phyloP scores from a whole-genome alignment of 2,329 filamentous ascomycete genomes.

The Aspergillus fijiensis region DNA sequence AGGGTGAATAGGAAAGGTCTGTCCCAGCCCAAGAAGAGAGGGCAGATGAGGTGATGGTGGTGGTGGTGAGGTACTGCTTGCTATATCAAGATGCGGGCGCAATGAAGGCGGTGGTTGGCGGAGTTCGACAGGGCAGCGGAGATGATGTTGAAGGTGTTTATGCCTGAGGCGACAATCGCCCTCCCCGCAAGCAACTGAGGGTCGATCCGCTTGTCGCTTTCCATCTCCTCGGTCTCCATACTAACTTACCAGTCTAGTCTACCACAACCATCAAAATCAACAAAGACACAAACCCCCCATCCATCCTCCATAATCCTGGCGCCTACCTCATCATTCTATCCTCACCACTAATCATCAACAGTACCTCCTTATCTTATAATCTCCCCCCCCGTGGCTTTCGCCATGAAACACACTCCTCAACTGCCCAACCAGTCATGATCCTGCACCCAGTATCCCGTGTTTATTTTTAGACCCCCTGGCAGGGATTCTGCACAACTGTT shows the following conservation, averaged over 20 bases:
- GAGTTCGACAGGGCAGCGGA: no score
- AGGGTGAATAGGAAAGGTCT: not conserved
- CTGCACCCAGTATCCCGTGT: not conserved
- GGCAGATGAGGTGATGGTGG: not conserved
- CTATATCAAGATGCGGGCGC: no score
- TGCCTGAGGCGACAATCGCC: not conserved
- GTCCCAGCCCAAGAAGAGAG: not conserved
- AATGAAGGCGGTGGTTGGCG: no score
- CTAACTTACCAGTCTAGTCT: not conserved
- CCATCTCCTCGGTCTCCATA: not conserved
- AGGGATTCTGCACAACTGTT: not conserved
- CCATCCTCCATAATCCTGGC: not conserved
- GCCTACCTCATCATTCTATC: not conserved
- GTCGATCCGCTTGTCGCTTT: not conserved
- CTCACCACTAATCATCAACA: no score
- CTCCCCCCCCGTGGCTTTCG: not conserved
- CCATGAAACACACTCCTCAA: not conserved
- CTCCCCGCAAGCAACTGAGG: no score
- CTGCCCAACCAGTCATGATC: not conserved
- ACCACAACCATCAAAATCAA: no score
- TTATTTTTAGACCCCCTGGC: not conserved
- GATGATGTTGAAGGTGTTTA: not conserved
- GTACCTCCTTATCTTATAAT: not conserved
- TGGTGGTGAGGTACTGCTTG: no score
- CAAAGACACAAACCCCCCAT: no score